Evolutionary conservation across 208 protist genomes (phyloP), one percentile per base, ranked within the genome.

Genomic region (Acanthamoeba sp.): DNA sequence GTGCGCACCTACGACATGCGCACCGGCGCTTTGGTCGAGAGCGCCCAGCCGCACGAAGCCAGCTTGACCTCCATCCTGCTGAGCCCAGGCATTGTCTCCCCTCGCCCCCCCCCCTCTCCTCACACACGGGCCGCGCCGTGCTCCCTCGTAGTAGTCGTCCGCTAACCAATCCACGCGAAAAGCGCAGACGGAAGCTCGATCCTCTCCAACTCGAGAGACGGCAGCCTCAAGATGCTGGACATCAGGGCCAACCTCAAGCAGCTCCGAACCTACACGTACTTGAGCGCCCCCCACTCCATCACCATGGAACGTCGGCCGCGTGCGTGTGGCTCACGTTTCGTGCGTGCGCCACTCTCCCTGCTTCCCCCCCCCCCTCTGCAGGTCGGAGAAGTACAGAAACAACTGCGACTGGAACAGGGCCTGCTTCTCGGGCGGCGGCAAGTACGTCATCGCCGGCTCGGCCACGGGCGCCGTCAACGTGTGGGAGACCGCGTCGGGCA

Each of bases 381-480:
- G 78, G 24, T 87, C 78, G 78, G 78, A 87, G 24, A 48, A 87
- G 38, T 87, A 87, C 32, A 0, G 78, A 55, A 87, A 87, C 38
- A 34, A 20, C 16, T 34, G 16, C 22, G 78, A 87, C 48, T 87
- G 78, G 78, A 87, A 87, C 48, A 48, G 27, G 48, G 78, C 78
- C n/a, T 87, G 78, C 48, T 87, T 87, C 78, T 40, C 42, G 40
- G 38, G 42, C 24, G 32, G 38, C 7, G 78, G 78, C 24, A 87
- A 87, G 38, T 87, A 87, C 42, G 78, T 57, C 38, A 57, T 87
- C 42, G 78, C 78, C 27, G 78, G 78, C 22, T 87, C 78, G 40
- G 32, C 48, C 42, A 57, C 24, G 14, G 78, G 78, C 38, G 48
- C 78, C 38, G 38, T 87, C 32, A 59, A 57, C 78, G 48, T 87